Base-by-base conservation (phyloP, 495 filamentous ascomycete species). In the Lindgomyces ingoldianus region DNA sequence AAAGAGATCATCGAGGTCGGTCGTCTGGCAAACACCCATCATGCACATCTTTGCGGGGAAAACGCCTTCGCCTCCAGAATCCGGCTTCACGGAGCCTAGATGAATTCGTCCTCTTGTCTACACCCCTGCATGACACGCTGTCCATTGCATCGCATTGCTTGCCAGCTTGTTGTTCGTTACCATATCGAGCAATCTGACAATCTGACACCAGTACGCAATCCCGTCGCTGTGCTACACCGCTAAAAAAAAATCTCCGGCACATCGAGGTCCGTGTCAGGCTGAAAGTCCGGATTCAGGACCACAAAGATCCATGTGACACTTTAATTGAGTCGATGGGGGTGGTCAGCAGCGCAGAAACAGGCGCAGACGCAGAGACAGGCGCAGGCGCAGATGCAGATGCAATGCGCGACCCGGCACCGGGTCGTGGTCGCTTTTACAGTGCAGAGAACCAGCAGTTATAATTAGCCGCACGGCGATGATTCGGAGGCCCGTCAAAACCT, bases 41-140 rank as follows among this genome's bases (percentile, higher is more conserved):
- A 50, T 64, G 58, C 33, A 53, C 22, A 61, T 56, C 62, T 49
- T 65, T 65, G 62, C 62, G 62, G 62, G 62, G 62, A 47, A 59
- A 44, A 8, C 11, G 11, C n/a, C 8, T 21, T 65, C 62, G 62
- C 25, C 62, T 65, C 62, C 62, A 65, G 33, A 22, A 65, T 60
- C 62, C 62, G 39, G 9, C 19, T 2, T 46, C 4, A 12, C 14
- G 10, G 19, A 4, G 16, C 44, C 44, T 47, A n/a, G 6, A 47
- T 47, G 6, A 4, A 47, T 4, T 8, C 4, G 22, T 22, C 10
- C n/a, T 42, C 36, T n/a, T 16, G 24, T n/a, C n/a, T 27, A 22
- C 18, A 18, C n/a, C 10, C 22, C 11, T 21, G 50, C 26, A 33
- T 16, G 21, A 22, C 18, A 52, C 49, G 49, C 49, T 27, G 18